Evolutionary conservation across 2,329 filamentous ascomycete genomes (phyloP).

Genomic region (Coniosporium tulheliwenetii): DNA sequence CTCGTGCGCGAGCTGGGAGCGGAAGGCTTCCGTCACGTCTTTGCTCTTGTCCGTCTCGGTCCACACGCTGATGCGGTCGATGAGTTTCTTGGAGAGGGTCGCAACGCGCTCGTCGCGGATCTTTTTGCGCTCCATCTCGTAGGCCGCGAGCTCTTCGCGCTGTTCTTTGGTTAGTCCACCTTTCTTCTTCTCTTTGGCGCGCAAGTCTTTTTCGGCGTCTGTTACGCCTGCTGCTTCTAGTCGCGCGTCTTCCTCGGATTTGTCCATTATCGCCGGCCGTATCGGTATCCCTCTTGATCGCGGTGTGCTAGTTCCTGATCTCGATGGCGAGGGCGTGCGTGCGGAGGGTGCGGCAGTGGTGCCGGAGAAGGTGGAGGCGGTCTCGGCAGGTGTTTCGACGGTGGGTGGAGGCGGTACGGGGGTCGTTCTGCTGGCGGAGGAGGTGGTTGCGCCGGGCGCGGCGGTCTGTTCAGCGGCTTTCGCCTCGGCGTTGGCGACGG

Average conservation of each 20-base stretch:
- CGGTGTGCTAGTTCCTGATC: constrained; percentile 29
- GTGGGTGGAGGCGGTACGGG: background rate
- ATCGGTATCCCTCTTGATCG: constrained; percentile 48
- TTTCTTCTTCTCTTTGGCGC: constrained; percentile 82
- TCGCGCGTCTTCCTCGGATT: constrained; percentile 61
- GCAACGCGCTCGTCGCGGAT: constrained; percentile 83
- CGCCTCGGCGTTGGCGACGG: constrained; percentile 35
- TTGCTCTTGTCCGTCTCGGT: constrained; percentile 85
- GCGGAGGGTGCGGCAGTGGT: constrained; percentile 1
- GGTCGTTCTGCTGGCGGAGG: constrained; percentile 2
- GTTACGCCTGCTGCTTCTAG: constrained; percentile 49
- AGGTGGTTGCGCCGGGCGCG: background rate
- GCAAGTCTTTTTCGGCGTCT: constrained; percentile 58
- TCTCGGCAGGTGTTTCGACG: background rate
- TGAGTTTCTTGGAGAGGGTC: constrained; percentile 66
- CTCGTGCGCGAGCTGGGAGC: constrained; percentile 86
- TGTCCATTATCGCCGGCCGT: constrained; percentile 77
- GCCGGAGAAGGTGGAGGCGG: constrained; percentile 5
- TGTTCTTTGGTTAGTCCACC: constrained; percentile 78
- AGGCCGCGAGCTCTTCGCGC: constrained; percentile 75
- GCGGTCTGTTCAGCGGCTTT: constrained; percentile 14
- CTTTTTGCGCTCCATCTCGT: constrained; percentile 69
- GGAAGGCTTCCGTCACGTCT: constrained; percentile 78
- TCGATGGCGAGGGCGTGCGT: constrained; percentile 5
- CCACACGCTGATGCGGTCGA: constrained; percentile 85